phyloP scores from a whole-genome alignment of 1,139 yeast genomes.

The Yamadazyma buinensis region DNA sequence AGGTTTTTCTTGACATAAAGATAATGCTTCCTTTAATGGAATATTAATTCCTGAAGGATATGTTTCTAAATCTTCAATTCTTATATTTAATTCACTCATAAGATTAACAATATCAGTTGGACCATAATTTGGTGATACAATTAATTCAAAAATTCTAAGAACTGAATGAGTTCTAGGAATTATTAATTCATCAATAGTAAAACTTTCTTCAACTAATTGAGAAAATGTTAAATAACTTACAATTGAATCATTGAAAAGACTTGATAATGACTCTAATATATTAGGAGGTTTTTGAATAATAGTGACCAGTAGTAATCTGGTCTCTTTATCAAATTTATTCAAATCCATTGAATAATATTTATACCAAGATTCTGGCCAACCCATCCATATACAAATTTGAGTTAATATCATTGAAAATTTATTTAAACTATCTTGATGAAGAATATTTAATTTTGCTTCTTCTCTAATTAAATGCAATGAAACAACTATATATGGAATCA shows the following conservation, averaged over 20 bases:
- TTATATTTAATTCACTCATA: constrained; percentile 54
- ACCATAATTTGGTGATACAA: constrained; percentile 52
- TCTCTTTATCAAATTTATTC: constrained; percentile 19
- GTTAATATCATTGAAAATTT: constrained; percentile 53
- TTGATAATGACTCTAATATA: constrained; percentile 49
- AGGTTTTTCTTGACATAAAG: constrained; percentile 54
- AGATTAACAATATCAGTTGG: constrained; percentile 53
- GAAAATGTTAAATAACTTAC: constrained; percentile 64
- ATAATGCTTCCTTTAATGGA: constrained; percentile 61
- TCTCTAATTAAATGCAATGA: constrained; percentile 76
- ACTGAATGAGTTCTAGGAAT: constrained; percentile 65
- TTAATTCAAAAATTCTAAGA: constrained; percentile 56
- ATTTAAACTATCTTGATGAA: constrained; percentile 32
- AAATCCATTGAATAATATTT: constrained; percentile 45
- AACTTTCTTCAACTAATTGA: constrained; percentile 62
- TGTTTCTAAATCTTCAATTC: constrained; percentile 54
- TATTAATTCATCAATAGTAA: constrained; percentile 52
- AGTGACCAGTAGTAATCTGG: constrained; percentile 38
- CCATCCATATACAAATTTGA: constrained; percentile 63
- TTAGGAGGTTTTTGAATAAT: constrained; percentile 52
- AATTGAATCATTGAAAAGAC: constrained; percentile 44
- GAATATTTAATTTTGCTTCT: constrained; percentile 60
- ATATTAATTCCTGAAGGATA: constrained; percentile 70
- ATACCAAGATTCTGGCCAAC: constrained; percentile 72
- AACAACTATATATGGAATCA: constrained; percentile 60